These are phyloP conservation scores for Rhizopus microsporus DNA, from an alignment of 371 early-diverging fungal species.

Conservation along the genomic window DNA sequence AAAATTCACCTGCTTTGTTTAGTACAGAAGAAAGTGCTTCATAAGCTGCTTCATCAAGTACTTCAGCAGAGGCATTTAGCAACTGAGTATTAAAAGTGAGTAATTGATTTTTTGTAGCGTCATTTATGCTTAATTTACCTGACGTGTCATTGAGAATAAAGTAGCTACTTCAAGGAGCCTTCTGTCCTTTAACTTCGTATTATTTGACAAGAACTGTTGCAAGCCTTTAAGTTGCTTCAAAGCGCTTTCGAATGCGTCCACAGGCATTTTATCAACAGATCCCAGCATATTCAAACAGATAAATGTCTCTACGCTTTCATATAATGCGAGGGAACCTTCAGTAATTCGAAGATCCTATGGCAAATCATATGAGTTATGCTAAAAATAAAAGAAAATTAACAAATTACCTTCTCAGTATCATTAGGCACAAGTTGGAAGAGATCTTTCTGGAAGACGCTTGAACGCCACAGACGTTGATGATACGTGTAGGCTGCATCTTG, in stretches of 20 bases:
- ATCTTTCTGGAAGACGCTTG: conserved; percentile 34
- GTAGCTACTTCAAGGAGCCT: conserved; percentile 33
- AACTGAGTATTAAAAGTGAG: conserved; percentile 13
- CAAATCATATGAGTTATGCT: background rate
- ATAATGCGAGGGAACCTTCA: conserved; percentile 57
- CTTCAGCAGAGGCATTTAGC: conserved; percentile 22
- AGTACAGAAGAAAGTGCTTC: conserved; percentile 12
- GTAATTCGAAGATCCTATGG: conserved; percentile 35
- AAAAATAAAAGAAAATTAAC: background rate
- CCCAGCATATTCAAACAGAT: conserved; percentile 58
- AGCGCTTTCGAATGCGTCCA: conserved; percentile 40
- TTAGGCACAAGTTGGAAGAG: conserved; percentile 31
- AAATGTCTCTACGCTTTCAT: conserved; percentile 59
- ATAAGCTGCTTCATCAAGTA: conserved; percentile 11
- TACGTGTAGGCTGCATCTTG: conserved; percentile 42
- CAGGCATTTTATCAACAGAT: conserved; percentile 44
- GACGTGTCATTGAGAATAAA: conserved; percentile 35
- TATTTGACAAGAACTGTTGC: conserved; percentile 29
- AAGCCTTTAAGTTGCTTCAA: conserved; percentile 31
- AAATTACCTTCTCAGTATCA: conserved; percentile 27
- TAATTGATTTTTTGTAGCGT: background rate
- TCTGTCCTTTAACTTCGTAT: conserved; percentile 33
- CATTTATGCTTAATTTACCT: conserved; percentile 26
- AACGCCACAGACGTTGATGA: conserved; percentile 47
- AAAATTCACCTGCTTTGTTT: conserved; percentile 11